Evolutionary conservation across 208 protist genomes (phyloP).

Genomic region (Acanthamoeba royreba): DNA sequence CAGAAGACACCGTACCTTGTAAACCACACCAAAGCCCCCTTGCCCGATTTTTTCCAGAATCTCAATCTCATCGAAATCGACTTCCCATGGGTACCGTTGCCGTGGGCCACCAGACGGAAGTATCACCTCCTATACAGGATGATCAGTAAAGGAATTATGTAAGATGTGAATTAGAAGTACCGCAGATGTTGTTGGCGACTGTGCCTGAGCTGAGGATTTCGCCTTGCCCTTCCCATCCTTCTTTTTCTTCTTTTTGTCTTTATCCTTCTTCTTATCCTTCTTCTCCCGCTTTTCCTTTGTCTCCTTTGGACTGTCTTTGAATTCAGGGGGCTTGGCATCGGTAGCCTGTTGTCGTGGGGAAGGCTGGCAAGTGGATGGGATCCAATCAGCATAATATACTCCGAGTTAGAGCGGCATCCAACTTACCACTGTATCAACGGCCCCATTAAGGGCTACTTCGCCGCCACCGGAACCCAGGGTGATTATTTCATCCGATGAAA

Average conservation of each 20-base stretch:
- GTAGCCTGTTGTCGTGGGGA: background rate
- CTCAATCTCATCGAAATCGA: conserved; percentile 42
- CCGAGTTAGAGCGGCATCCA: background rate
- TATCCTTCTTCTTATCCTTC: background rate
- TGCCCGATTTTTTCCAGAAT: conserved; percentile 41
- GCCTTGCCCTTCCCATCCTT: background rate
- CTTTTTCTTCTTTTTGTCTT: background rate
- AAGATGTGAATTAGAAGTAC: background rate
- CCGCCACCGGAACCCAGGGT: background rate
- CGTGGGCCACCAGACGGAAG: background rate
- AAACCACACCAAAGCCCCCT: conserved; percentile 39
- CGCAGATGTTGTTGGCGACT: background rate
- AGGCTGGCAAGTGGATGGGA: background rate
- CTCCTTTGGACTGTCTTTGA: background rate
- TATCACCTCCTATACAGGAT: background rate
- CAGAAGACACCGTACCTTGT: background rate
- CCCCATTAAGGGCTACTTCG: too few species aligned
- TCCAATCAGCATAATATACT: background rate
- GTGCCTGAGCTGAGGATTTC: background rate
- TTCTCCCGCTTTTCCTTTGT: conserved; percentile 12
- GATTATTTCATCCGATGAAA: background rate
- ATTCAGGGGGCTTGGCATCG: background rate
- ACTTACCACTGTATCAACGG: too few species aligned
- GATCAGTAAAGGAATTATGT: background rate
- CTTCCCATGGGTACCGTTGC: conserved; percentile 6